Evolutionary conservation across 306 rosid genomes (phyloP).

Genomic region (Acacia crassicarpa): DNA sequence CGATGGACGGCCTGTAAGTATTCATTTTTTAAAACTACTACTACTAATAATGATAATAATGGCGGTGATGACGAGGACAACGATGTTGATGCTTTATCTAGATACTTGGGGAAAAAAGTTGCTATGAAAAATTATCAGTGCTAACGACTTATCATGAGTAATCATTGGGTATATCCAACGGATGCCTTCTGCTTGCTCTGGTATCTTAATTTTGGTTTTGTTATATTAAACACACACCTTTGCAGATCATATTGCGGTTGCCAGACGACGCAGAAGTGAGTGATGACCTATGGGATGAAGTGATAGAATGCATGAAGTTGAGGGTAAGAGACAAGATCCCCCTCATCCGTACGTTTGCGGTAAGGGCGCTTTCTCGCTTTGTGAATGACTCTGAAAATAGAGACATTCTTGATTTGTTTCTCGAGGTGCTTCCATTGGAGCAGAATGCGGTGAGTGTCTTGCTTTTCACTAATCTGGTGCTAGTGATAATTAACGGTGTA

Average conservation of each 20-base stretch:
- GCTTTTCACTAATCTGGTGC: neutral
- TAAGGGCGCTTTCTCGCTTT: slow-evolving; percentile 95
- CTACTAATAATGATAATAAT: too few relatives aligned
- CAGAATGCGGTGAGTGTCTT: slow-evolving; percentile 11
- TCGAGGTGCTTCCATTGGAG: slow-evolving; percentile 35
- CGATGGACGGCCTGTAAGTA: neutral
- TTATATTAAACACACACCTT: slow-evolving; percentile 22
- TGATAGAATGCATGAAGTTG: slow-evolving; percentile 77
- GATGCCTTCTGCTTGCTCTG: neutral
- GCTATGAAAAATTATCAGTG: neutral
- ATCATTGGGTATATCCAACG: neutral
- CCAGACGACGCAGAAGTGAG: slow-evolving; percentile 96
- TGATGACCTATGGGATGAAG: slow-evolving; percentile 85
- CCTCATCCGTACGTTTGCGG: slow-evolving; percentile 71
- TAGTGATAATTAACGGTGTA: neutral
- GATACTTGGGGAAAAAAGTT: neutral
- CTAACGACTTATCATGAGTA: neutral
- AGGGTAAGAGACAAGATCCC: slow-evolving; percentile 77
- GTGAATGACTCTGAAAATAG: slow-evolving; percentile 74
- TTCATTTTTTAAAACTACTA: neutral
- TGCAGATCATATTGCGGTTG: slow-evolving; percentile 82
- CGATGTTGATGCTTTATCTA: neutral
- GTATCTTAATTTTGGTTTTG: neutral
- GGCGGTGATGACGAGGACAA: too few relatives aligned
- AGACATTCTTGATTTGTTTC: slow-evolving; percentile 77